These are phyloP conservation scores for Russula emetica DNA, from an alignment of 768 basidiomycete genomes.

Conservation along the genomic window DNA sequence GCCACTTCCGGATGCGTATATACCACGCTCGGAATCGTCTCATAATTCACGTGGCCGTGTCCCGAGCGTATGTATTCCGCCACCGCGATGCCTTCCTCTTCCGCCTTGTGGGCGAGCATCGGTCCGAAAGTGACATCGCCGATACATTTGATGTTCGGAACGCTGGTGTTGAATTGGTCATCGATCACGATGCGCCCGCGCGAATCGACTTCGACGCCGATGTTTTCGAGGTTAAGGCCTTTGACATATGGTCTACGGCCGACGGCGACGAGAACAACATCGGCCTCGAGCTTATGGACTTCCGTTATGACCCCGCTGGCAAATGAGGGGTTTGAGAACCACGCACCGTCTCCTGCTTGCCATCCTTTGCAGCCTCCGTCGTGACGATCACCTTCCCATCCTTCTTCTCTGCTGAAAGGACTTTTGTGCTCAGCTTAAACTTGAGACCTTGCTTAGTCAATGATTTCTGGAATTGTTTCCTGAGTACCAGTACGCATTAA, in stretches of 20 bases:
- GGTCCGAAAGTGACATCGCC: too few relatives aligned
- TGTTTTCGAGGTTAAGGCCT: constrained; percentile 86
- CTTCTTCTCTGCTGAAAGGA: constrained; percentile 80
- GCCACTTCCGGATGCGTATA: constrained; percentile 93
- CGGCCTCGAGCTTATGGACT: too few relatives aligned
- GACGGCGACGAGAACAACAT: constrained; percentile 90
- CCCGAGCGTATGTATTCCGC: constrained; percentile 88
- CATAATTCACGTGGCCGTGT: constrained; percentile 97
- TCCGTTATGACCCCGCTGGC: neutral
- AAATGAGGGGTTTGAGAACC: neutral
- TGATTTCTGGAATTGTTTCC: constrained; percentile 91
- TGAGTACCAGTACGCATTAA: constrained; percentile 32
- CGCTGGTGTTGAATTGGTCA: too few relatives aligned
- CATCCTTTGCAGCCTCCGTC: constrained; percentile 90
- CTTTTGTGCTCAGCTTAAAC: constrained; percentile 97
- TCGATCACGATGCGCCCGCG: constrained; percentile 92
- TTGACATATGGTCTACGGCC: constrained; percentile 89
- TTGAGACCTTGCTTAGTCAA: constrained; percentile 92
- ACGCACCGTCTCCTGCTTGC: constrained; percentile 80
- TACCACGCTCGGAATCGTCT: constrained; percentile 90
- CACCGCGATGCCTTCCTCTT: constrained; percentile 97
- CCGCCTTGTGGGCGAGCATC: constrained; percentile 98
- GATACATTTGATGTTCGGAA: too few relatives aligned
- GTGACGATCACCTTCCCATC: constrained; percentile 81
- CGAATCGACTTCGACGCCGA: too few relatives aligned